Conservation (phyloP, 164 flowering plant genomes). For the Vitis rotundifolia region DNA sequence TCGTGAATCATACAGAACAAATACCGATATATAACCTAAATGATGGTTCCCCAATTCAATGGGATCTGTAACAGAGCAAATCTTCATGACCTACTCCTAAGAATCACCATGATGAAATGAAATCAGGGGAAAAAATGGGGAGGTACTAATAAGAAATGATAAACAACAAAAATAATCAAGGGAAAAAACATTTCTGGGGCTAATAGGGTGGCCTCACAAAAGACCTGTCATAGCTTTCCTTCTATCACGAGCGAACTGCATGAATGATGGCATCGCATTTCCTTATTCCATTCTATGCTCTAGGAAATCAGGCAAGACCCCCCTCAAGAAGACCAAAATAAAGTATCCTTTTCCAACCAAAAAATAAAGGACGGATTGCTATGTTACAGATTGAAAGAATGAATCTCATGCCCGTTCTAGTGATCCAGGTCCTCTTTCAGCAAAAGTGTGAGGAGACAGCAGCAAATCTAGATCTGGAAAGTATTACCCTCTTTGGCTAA, state of each 20-base stretch:
- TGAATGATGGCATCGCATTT: conserved; percentile 3
- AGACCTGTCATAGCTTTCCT: conserved; percentile 24
- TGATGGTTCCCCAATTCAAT: conserved; percentile 32
- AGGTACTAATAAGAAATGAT: conserved; percentile 24
- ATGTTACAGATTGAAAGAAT: conserved; percentile 51
- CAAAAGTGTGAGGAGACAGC: conserved; percentile 8
- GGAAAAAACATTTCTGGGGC: conserved; percentile 7
- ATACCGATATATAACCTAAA: conserved; percentile 34
- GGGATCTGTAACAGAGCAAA: conserved; percentile 48
- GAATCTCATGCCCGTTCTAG: conserved; percentile 27
- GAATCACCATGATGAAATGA: conserved; percentile 24
- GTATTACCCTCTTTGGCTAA: conserved; percentile 6
- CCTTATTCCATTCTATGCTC: conserved; percentile 16
- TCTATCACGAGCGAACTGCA: conserved; percentile 5
- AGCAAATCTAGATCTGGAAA: conserved; percentile 5
- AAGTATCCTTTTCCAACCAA: conserved; percentile 26
- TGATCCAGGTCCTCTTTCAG: conserved; percentile 13
- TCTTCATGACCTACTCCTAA: conserved; percentile 41
- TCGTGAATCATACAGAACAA: conserved; percentile 51
- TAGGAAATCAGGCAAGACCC: conserved; percentile 21
- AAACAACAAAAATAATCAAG: background rate
- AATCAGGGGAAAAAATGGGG: conserved; percentile 20
- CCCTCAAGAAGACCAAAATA: conserved; percentile 21
- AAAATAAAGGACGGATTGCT: conserved; percentile 31
- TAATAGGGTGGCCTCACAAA: conserved; percentile 8